These are phyloP conservation scores for Monilinia fructicola DNA, from an alignment of 2,329 filamentous ascomycete genomes.

Conservation along the genomic window DNA sequence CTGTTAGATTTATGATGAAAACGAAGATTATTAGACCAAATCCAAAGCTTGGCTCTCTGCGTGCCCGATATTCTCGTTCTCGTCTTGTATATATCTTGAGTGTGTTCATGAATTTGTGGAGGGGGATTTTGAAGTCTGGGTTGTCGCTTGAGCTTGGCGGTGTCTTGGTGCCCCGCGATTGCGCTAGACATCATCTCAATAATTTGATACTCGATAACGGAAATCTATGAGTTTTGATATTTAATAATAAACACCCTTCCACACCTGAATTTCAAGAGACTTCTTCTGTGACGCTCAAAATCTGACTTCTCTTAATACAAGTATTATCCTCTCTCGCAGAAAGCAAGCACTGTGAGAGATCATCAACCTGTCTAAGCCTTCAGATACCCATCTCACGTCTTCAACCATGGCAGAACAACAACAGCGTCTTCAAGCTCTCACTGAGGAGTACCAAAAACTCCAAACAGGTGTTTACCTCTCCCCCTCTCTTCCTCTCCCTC, in stretches of 20 bases:
- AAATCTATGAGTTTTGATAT: conserved; percentile 9
- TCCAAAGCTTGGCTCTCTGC: neutral
- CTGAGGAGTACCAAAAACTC: conserved; percentile 83
- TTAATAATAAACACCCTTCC: neutral
- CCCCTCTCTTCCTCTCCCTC: neutral
- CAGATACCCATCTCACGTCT: neutral
- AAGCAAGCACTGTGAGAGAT: conserved; percentile 1
- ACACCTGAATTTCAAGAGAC: neutral
- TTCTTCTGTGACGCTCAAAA: neutral
- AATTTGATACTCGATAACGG: conserved; percentile 26
- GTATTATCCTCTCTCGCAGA: neutral
- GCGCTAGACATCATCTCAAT: conserved; percentile 30
- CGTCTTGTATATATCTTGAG: neutral
- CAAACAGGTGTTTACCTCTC: conserved; percentile 65
- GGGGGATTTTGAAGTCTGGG: conserved; percentile 24
- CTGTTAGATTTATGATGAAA: neutral
- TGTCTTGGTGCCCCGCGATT: conserved; percentile 31
- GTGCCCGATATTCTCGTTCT: neutral
- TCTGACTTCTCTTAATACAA: neutral
- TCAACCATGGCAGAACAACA: conserved; percentile 68
- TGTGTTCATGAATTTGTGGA: neutral
- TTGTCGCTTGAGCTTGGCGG: conserved; percentile 27
- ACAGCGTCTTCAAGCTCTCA: conserved; percentile 75
- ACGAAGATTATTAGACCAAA: neutral
- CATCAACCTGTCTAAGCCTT: neutral